Conservation (phyloP, 768 basidiomycete genomes). For the Tulasnella sp. region DNA sequence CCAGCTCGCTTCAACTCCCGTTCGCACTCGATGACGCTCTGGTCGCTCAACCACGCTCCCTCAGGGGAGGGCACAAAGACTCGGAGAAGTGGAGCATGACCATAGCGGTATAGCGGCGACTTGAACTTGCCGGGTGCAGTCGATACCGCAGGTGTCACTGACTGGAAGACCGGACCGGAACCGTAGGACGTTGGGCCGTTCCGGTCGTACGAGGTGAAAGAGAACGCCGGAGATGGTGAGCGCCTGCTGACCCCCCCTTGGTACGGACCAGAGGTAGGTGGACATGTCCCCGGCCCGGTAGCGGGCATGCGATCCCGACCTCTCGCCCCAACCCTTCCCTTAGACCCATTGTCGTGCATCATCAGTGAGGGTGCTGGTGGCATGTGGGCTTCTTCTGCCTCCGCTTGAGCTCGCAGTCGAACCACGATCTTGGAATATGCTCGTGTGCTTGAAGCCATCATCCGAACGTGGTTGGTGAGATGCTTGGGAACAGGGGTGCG, state of each 20-base stretch:
- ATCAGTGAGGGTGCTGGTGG: background rate
- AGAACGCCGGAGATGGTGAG: slow-evolving; percentile 56
- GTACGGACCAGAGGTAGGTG: slow-evolving; percentile 1
- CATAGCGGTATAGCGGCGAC: slow-evolving; percentile 61
- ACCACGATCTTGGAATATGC: slow-evolving; percentile 75
- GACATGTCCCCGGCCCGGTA: slow-evolving; percentile 15
- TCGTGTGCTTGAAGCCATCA: slow-evolving; percentile 48
- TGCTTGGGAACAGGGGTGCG: background rate
- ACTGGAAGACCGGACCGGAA: background rate
- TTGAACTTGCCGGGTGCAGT: slow-evolving; percentile 36
- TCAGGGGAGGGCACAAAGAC: slow-evolving; percentile 83
- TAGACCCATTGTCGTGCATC: background rate
- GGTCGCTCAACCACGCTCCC: slow-evolving; percentile 78
- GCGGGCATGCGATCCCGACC: slow-evolving; percentile 12
- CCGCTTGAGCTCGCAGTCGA: slow-evolving; percentile 70
- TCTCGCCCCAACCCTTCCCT: slow-evolving; percentile 4
- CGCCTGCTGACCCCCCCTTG: slow-evolving; percentile 46
- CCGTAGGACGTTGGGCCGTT: slow-evolving; percentile 2
- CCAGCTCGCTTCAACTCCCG: slow-evolving; percentile 66
- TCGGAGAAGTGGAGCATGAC: slow-evolving; percentile 67
- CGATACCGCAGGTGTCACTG: background rate
- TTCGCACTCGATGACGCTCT: slow-evolving; percentile 74
- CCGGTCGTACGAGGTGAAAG: slow-evolving; percentile 26
- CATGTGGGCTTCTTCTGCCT: slow-evolving; percentile 39
- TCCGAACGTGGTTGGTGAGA: slow-evolving; percentile 10